phyloP scores from a whole-genome alignment of 805 yeast species.

The Ogataea populi-albae region DNA sequence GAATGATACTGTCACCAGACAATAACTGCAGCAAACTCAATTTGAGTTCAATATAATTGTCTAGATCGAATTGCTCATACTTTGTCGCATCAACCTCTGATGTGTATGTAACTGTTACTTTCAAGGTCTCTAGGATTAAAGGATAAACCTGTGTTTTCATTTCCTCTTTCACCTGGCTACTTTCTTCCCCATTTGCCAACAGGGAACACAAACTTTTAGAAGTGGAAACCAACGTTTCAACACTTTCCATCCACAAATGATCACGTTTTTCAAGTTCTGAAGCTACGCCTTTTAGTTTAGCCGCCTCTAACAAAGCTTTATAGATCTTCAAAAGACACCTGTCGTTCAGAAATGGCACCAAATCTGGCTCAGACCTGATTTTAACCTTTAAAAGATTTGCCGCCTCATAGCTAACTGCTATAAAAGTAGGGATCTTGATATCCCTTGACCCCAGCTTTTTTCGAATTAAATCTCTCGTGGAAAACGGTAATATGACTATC shows the following conservation, averaged over 20 bases:
- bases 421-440: slow-evolving; percentile 57
- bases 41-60: slow-evolving; percentile 43
- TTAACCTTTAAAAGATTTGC: slow-evolving; percentile 39
- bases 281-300: slow-evolving; percentile 42
- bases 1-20: slow-evolving; percentile 25
- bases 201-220: slow-evolving; percentile 32
- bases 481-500: slow-evolving; percentile 58
- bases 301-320: slow-evolving; percentile 50
- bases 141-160: slow-evolving; percentile 35
- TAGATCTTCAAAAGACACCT: slow-evolving; percentile 44
- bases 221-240: slow-evolving; percentile 38
- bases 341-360: slow-evolving; percentile 40
- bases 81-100: slow-evolving; percentile 17
- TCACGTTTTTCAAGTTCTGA: slow-evolving; percentile 21
- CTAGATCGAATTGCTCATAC: slow-evolving; percentile 44
- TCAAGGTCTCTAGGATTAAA: slow-evolving; percentile 39
- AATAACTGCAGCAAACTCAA: slow-evolving; percentile 41
- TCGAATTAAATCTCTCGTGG: slow-evolving; percentile 54
- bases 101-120: slow-evolving; percentile 38
- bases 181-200: slow-evolving; percentile 9
- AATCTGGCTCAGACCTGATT: slow-evolving; percentile 32
- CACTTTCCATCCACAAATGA: slow-evolving; percentile 57
- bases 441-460: slow-evolving; percentile 44
- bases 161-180: slow-evolving; percentile 13
- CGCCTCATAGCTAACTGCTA: slow-evolving; percentile 53